phyloP scores from a whole-genome alignment of 805 yeast species.

The Ogataea henricii region DNA sequence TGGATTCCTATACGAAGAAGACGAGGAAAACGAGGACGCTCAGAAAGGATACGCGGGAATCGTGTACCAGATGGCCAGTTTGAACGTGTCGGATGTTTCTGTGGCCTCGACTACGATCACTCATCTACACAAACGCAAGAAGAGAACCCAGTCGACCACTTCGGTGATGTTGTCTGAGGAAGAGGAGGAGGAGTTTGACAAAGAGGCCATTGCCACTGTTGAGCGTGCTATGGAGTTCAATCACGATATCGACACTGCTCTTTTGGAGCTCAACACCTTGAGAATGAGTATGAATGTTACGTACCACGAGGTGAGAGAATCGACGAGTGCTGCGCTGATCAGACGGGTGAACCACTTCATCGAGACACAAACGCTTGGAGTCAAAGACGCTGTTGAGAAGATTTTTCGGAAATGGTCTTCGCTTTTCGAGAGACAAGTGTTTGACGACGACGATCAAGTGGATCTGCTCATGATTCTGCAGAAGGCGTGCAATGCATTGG shows the following conservation, averaged over 20 bases:
- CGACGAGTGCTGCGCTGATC: slow-evolving; percentile 74
- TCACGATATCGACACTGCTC: slow-evolving; percentile 91
- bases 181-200: slow-evolving; percentile 67
- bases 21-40: slow-evolving; percentile 44
- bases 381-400: slow-evolving; percentile 73
- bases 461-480: slow-evolving; percentile 64
- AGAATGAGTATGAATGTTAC: slow-evolving; percentile 98
- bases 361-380: slow-evolving; percentile 72
- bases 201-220: slow-evolving; percentile 92
- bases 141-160: slow-evolving; percentile 39
- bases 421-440: slow-evolving; percentile 83
- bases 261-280: slow-evolving; percentile 87
- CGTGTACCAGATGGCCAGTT: slow-evolving; percentile 43
- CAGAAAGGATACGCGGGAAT: slow-evolving; percentile 41
- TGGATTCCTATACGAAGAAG: slow-evolving; percentile 53
- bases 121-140: slow-evolving; percentile 39
- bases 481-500: slow-evolving; percentile 42
- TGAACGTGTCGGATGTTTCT: slow-evolving; percentile 55
- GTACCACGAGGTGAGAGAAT: slow-evolving; percentile 86
- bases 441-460: slow-evolving; percentile 73
- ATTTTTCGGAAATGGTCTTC: slow-evolving; percentile 81
- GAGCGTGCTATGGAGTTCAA: slow-evolving; percentile 89
- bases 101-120: slow-evolving; percentile 48
- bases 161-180: slow-evolving; percentile 42
- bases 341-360: slow-evolving; percentile 71